A percentile compares a stretch with the other conserved stretches of the same genome.
Conservation (phyloP, 768 basidiomycete genomes). For the Epithele typhae region DNA sequence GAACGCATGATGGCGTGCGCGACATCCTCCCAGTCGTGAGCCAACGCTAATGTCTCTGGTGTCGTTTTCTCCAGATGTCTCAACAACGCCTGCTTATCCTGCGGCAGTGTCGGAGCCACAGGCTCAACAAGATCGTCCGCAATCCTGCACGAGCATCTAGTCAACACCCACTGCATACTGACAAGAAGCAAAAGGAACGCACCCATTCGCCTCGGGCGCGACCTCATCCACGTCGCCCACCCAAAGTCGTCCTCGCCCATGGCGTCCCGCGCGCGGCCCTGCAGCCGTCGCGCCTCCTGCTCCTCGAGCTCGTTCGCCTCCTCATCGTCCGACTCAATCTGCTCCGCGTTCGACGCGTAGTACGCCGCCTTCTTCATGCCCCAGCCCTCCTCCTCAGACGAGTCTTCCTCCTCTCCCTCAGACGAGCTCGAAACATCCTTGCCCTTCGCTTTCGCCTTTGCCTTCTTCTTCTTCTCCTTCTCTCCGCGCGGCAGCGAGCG, state of each 20-base stretch:
- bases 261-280: conserved; percentile 65
- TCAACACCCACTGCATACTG: too few species aligned
- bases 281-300: conserved; percentile 78
- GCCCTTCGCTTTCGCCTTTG: conserved; percentile 17
- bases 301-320: conserved; percentile 87
- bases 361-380: conserved; percentile 76
- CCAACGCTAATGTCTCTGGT: conserved; percentile 76
- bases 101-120: conserved; percentile 35
- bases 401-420: conserved; percentile 17
- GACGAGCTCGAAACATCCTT: background rate
- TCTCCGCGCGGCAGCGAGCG: conserved; percentile 13
- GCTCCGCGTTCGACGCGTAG: conserved; percentile 80
- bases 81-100: conserved; percentile 56
- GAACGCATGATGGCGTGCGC: conserved; percentile 47
- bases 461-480: conserved; percentile 22
- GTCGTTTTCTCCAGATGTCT: conserved; percentile 69
- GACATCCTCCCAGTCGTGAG: conserved; percentile 81
- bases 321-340: conserved; percentile 82
- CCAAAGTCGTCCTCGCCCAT: conserved; percentile 84
- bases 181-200: conserved; percentile 4
- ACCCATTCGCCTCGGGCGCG: conserved; percentile 28
- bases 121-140: conserved; percentile 33
- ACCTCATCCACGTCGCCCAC: conserved; percentile 54
- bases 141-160: conserved; percentile 18
- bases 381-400: conserved; percentile 69